These are phyloP conservation scores for Neurospora africana DNA, from an alignment of 495 filamentous ascomycete species.

Conservation along the genomic window DNA sequence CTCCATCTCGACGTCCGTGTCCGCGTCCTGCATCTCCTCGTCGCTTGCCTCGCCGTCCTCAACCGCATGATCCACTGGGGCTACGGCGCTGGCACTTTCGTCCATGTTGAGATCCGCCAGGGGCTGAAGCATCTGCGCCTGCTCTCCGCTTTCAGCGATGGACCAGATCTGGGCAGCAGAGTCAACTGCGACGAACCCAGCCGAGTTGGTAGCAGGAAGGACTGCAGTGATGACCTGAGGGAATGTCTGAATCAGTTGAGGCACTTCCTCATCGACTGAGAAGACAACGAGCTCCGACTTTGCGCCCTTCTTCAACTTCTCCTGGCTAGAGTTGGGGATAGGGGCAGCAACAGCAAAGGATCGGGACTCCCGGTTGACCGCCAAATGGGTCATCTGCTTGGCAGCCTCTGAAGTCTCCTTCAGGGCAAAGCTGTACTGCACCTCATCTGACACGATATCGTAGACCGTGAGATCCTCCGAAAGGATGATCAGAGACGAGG, in stretches of 20 bases:
- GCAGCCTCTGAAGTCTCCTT: constrained; percentile 20
- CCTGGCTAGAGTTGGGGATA: constrained; percentile 14
- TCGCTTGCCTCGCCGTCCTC: constrained; percentile 40
- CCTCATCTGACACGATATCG: constrained; percentile 51
- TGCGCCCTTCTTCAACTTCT: constrained; percentile 17
- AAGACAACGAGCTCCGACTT: constrained; percentile 48
- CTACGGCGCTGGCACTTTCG: constrained; percentile 6
- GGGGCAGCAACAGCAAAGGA: constrained; percentile 51
- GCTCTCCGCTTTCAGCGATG: constrained; percentile 38
- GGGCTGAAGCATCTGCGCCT: constrained; percentile 38
- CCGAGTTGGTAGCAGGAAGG: constrained; percentile 38
- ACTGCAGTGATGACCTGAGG: constrained; percentile 44
- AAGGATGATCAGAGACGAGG: constrained; percentile 50
- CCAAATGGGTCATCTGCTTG: constrained; percentile 46
- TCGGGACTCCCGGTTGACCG: constrained; percentile 43
- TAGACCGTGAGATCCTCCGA: constrained; percentile 54
- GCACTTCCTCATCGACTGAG: constrained; percentile 33
- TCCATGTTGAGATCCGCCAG: constrained; percentile 37
- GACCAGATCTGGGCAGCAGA: constrained; percentile 47
- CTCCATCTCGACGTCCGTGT: constrained; percentile 25
- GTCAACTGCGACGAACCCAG: constrained; percentile 52
- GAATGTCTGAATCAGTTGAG: constrained; percentile 38
- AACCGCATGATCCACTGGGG: constrained; percentile 11
- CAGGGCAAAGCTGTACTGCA: constrained; percentile 39
- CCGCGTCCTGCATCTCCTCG: constrained; percentile 29